Evolutionary conservation across 2,329 filamentous ascomycete genomes (phyloP).

Genomic region (Aureobasidium sp.): DNA sequence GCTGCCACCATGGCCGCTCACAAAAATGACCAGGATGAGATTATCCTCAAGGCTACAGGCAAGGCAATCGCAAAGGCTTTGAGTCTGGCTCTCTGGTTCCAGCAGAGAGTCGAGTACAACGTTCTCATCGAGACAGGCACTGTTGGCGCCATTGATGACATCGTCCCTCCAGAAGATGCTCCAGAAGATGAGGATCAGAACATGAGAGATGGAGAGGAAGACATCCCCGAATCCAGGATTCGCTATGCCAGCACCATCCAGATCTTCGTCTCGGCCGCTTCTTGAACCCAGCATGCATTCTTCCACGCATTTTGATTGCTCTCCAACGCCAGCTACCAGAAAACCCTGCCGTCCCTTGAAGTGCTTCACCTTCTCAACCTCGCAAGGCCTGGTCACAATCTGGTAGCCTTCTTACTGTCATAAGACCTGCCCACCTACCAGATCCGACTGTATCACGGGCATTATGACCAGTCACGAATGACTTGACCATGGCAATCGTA

Average conservation of each 20-base stretch:
- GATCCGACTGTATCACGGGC: too few relatives aligned
- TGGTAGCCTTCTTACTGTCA: too few relatives aligned
- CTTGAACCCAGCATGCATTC: background rate
- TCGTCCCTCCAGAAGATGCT: constrained; percentile 36
- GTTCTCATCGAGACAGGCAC: constrained; percentile 57
- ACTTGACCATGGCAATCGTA: too few relatives aligned
- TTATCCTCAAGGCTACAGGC: constrained; percentile 58
- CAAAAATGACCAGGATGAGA: constrained; percentile 39
- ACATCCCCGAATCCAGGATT: constrained; percentile 33
- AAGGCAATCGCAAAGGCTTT: constrained; percentile 59
- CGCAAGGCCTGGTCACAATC: too few relatives aligned
- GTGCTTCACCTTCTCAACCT: background rate
- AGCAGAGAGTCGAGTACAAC: constrained; percentile 51
- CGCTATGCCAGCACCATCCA: constrained; percentile 21
- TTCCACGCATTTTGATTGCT: background rate
- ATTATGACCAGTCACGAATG: too few relatives aligned
- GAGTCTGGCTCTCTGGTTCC: constrained; percentile 58
- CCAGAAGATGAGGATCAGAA: constrained; percentile 17
- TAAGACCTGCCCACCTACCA: too few relatives aligned
- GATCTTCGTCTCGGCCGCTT: constrained; percentile 16
- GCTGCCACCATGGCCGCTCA: constrained; percentile 24
- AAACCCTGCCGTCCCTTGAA: background rate
- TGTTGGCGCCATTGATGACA: constrained; percentile 60
- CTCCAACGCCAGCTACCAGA: background rate
- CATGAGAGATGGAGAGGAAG: constrained; percentile 15